Conservation (phyloP, 306 rosid species). For the Corylus avellana region DNA sequence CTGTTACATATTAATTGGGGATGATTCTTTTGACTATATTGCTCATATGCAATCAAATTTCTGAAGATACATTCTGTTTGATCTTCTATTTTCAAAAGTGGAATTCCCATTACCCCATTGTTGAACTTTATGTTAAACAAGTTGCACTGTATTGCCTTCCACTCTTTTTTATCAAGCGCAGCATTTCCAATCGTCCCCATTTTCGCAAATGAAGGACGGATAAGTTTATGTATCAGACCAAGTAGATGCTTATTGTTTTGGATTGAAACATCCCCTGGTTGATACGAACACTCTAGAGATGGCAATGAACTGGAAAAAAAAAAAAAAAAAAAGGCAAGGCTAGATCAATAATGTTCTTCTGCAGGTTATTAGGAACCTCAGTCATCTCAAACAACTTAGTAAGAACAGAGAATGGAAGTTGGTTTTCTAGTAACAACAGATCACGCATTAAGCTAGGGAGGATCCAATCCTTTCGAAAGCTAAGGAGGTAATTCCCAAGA, state of each 20-base stretch:
- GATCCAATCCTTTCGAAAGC: background rate
- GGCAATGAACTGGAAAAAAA: too few relatives aligned
- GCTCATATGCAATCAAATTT: conserved; percentile 5
- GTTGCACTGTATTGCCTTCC: background rate
- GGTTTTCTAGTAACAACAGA: background rate
- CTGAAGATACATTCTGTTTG: background rate
- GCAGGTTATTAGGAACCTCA: background rate
- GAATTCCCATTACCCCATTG: background rate
- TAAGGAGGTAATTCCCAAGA: too few relatives aligned
- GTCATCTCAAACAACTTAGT: background rate
- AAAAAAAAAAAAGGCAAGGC: too few relatives aligned
- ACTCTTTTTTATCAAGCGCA: background rate
- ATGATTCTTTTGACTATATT: background rate
- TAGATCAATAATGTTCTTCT: too few relatives aligned
- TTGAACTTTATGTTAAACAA: background rate
- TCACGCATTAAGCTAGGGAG: background rate
- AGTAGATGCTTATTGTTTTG: background rate
- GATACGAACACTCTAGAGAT: too few relatives aligned
- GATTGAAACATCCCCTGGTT: background rate
- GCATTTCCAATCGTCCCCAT: too few relatives aligned
- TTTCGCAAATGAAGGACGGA: background rate
- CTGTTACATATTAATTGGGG: background rate
- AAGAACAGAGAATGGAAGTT: background rate
- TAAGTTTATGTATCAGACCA: background rate
- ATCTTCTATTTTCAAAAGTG: background rate